Evolutionary conservation across 371 early-diverging fungal genomes (phyloP).

Genomic region (Saksenaea vasiformis): DNA sequence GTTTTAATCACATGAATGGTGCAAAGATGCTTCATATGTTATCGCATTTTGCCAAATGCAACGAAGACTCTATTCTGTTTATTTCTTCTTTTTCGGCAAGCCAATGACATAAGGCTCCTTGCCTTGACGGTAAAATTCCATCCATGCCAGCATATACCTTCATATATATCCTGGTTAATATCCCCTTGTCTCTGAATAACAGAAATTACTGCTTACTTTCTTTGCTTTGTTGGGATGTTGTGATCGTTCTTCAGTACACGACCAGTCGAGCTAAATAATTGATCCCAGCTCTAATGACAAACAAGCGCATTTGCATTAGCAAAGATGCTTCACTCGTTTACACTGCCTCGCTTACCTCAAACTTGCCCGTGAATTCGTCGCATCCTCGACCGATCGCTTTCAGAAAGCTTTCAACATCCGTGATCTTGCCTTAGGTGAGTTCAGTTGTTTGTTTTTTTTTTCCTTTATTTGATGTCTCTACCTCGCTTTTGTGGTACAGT

Average conservation of each 20-base stretch:
- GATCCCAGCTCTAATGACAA: slow-evolving; percentile 57
- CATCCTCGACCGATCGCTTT: slow-evolving; percentile 65
- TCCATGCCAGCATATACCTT: slow-evolving; percentile 23
- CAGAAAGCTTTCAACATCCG: slow-evolving; percentile 48
- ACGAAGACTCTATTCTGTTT: not conserved
- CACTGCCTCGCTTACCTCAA: slow-evolving; percentile 35
- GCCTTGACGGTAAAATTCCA: slow-evolving; percentile 21
- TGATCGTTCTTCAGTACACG: slow-evolving; percentile 50
- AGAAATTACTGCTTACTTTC: slow-evolving; percentile 18
- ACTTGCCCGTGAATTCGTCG: slow-evolving; percentile 57
- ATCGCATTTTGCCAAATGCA: too few relatives aligned
- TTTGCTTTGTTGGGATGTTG: slow-evolving; percentile 25
- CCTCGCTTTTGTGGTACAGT: not conserved
- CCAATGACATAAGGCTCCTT: slow-evolving; percentile 7
- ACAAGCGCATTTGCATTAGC: not conserved
- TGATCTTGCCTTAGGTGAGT: slow-evolving; percentile 43
- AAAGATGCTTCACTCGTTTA: not conserved
- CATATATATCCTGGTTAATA: not conserved
- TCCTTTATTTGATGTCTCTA: not conserved
- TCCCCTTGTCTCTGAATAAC: not conserved
- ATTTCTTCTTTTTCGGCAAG: slow-evolving; percentile 20
- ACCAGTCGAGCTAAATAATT: slow-evolving; percentile 54
- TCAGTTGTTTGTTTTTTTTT: slow-evolving; percentile 4
- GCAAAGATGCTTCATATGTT: too few relatives aligned
- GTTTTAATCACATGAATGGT: too few relatives aligned